Conservation (phyloP, 2,329 filamentous ascomycete species). For the Drechslera avenae region DNA sequence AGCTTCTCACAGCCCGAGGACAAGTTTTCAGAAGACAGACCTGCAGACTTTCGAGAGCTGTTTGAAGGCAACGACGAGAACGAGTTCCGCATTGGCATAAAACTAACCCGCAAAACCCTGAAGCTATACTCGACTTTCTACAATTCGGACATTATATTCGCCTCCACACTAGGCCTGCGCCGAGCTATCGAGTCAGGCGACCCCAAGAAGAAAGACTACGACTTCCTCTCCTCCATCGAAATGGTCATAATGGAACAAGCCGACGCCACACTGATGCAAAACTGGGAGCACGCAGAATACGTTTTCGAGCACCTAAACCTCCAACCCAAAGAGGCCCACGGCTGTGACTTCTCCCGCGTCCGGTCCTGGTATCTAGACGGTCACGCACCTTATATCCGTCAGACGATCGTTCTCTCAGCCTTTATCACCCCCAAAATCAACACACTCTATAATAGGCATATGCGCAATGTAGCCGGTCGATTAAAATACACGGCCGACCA, state of each 20-base stretch:
- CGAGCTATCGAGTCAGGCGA: conserved; percentile 85
- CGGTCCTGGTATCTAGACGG: conserved; percentile 92
- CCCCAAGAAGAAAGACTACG: conserved; percentile 71
- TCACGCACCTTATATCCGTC: conserved; percentile 78
- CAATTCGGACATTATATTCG: conserved; percentile 92
- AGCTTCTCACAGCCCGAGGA: conserved; percentile 73
- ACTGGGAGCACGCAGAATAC: conserved; percentile 94
- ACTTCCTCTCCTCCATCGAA: conserved; percentile 94
- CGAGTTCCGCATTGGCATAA: conserved; percentile 94
- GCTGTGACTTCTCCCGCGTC: conserved; percentile 90
- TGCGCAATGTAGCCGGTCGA: conserved; percentile 81
- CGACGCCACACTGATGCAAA: conserved; percentile 94
- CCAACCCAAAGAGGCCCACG: conserved; percentile 86
- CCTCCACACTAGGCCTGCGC: conserved; percentile 85
- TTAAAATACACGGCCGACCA: conserved; percentile 72
- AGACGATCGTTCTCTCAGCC: conserved; percentile 80
- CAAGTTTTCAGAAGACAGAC: conserved; percentile 73
- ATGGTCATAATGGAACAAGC: conserved; percentile 88
- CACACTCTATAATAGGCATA: conserved; percentile 74
- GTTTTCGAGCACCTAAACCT: conserved; percentile 91
- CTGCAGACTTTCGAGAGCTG: conserved; percentile 84
- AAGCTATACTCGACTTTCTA: conserved; percentile 97
- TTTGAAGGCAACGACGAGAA: conserved; percentile 97
- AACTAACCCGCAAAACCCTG: conserved; percentile 93
- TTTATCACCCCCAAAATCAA: conserved; percentile 91